Percentiles rank a stretch among this genome's conserved stretches.
Conservation (phyloP, 2,329 filamentous ascomycete genomes). For the Fusarium anthophilum region DNA sequence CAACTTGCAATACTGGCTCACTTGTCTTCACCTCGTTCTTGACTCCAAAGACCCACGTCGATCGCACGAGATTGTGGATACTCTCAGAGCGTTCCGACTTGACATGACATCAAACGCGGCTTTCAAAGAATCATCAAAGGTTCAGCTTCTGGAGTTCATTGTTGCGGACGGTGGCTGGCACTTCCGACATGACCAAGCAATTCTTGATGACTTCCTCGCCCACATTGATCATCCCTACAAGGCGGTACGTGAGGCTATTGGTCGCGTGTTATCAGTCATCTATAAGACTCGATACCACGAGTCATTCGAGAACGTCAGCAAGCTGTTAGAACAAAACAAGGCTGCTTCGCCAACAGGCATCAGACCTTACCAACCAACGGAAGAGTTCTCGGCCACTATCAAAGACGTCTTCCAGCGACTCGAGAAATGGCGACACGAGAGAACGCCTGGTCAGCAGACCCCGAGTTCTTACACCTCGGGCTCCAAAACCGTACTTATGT, state of each 20-base stretch:
- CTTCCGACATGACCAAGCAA: conserved; percentile 88
- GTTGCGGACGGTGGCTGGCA: conserved; percentile 95
- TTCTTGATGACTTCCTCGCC: conserved; percentile 85
- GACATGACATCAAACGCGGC: conserved; percentile 96
- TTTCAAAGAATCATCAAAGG: conserved; percentile 98
- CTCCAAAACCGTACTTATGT: conserved; percentile 93
- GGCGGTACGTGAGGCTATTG: conserved; percentile 93
- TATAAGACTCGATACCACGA: conserved; percentile 94
- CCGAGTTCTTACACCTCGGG: conserved; percentile 95
- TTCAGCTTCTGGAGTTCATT: conserved; percentile 87
- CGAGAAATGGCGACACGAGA: conserved; percentile 87
- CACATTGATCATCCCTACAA: conserved; percentile 99
- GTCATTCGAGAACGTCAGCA: conserved; percentile 82
- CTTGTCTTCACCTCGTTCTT: conserved; percentile 88
- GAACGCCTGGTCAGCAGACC: conserved; percentile 87
- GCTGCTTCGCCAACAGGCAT: conserved; percentile 82
- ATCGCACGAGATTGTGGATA: conserved; percentile 85
- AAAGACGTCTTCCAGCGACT: conserved; percentile 80
- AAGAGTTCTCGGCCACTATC: conserved; percentile 78
- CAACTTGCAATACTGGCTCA: conserved; percentile 94
- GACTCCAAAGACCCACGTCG: conserved; percentile 91
- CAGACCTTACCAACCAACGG: conserved; percentile 80
- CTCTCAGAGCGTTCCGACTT: conserved; percentile 83
- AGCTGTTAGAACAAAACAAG: conserved; percentile 82
- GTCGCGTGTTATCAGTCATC: conserved; percentile 85